These are phyloP conservation scores for Fusarium sp. DNA, from an alignment of 2,329 filamentous ascomycete genomes.

Conservation along the genomic window DNA sequence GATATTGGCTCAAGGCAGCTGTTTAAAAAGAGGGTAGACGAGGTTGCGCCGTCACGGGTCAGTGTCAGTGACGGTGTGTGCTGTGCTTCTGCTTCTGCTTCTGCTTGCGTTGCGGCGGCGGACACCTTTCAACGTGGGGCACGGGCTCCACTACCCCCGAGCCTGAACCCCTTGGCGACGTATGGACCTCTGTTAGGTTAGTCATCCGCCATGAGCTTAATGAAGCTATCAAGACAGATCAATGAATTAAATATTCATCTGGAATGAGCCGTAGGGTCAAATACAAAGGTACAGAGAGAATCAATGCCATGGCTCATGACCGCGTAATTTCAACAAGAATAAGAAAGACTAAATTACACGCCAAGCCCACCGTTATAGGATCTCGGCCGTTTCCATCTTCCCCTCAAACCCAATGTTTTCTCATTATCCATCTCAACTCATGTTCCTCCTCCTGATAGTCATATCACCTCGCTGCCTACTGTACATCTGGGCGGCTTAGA, in stretches of 20 bases:
- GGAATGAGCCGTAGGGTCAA: neutral
- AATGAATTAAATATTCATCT: neutral
- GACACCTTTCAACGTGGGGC: slow-evolving; percentile 46
- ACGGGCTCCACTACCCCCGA: slow-evolving; percentile 25
- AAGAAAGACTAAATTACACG: slow-evolving; percentile 8
- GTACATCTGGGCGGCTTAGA: slow-evolving; percentile 43
- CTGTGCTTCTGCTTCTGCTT: slow-evolving; percentile 36
- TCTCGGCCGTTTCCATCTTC: slow-evolving; percentile 6
- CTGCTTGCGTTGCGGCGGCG: slow-evolving; percentile 34
- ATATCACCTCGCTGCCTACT: slow-evolving; percentile 11
- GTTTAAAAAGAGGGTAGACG: slow-evolving; percentile 29
- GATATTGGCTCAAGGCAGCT: slow-evolving; percentile 37
- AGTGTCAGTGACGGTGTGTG: slow-evolving; percentile 41
- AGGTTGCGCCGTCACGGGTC: slow-evolving; percentile 40
- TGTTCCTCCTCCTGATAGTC: neutral
- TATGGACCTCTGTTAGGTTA: slow-evolving; percentile 22
- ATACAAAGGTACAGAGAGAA: slow-evolving; percentile 4
- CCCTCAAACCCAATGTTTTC: neutral
- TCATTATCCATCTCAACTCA: neutral
- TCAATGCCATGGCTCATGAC: neutral
- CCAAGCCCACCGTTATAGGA: slow-evolving; percentile 5
- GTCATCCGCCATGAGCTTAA: slow-evolving; percentile 22
- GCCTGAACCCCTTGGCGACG: slow-evolving; percentile 25
- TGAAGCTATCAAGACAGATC: neutral
- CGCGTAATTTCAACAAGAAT: neutral